Conservation (phyloP, 2,329 filamentous ascomycete genomes). For the Colletotrichum coccodes region DNA sequence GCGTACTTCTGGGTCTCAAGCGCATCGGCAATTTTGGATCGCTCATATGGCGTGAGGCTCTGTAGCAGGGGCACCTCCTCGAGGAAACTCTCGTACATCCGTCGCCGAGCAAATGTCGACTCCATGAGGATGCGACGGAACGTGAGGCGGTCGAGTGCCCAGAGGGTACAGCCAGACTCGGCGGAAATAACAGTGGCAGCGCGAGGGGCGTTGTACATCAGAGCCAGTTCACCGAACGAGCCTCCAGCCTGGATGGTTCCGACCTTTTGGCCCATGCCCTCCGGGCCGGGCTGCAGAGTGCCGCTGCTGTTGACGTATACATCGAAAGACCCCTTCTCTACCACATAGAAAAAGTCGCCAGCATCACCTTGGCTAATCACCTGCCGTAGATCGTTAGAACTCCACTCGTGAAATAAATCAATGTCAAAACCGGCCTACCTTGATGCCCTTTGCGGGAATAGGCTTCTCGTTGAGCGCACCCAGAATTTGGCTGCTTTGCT, state of each 20-base stretch:
- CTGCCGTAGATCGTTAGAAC: constrained; percentile 56
- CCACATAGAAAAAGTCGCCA: constrained; percentile 97
- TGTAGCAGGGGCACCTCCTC: constrained; percentile 91
- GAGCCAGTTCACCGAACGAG: constrained; percentile 93
- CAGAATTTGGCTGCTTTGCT: constrained; percentile 87
- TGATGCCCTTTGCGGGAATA: constrained; percentile 88
- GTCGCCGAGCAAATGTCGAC: constrained; percentile 92
- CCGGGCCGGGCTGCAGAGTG: constrained; percentile 79
- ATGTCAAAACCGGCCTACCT: constrained; percentile 54
- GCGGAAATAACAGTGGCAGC: constrained; percentile 92
- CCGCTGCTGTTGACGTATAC: constrained; percentile 88
- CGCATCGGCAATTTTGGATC: constrained; percentile 96
- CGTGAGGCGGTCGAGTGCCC: constrained; percentile 94
- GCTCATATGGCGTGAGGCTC: constrained; percentile 88
- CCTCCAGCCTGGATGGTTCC: constrained; percentile 85
- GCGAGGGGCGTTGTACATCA: constrained; percentile 99
- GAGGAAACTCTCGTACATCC: constrained; percentile 97
- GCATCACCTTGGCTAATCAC: constrained; percentile 96
- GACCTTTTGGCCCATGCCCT: constrained; percentile 87
- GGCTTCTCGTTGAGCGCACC: constrained; percentile 94
- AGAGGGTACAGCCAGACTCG: constrained; percentile 82
- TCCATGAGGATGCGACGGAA: constrained; percentile 99
- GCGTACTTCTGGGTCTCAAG: constrained; percentile 90
- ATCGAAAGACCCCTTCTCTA: constrained; percentile 90
- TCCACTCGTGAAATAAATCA: background rate